Base-by-base conservation (phyloP, 768 basidiomycete genomes). In the Suillus placidus region DNA sequence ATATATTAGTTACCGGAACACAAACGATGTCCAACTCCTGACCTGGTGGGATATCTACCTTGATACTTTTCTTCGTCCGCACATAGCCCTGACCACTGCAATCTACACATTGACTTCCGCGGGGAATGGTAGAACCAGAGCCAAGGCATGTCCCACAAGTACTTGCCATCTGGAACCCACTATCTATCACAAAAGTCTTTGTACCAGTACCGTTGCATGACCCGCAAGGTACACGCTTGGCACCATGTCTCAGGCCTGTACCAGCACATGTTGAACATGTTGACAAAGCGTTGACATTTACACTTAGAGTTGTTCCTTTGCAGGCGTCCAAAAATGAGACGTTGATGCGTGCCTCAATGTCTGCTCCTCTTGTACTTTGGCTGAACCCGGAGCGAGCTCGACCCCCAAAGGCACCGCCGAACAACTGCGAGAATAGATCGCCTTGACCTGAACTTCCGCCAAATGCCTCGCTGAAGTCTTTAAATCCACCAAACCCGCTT, bases 141-240 rank as follows among this genome's bases (percentile, higher is more conserved):
- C 97, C 97, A 20, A 85, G 82, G 78, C 97, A 99, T 34, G 85
- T 74, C 62, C 83, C 82, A 79, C 97, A 99, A 37, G 94, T 95
- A 67, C 89, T 93, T 30, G 95, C 89, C 94, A 99, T 96, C 75
- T 95, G 93, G 87, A 99, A 99, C 20, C 97, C 97, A 75, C 85
- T 90, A 73, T 94, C 89, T 72, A 99, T 86, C 62, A 94, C 89
- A 77, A 93, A 98, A 20, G 95, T 93, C 76, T 89, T 87, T 42
- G 90, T 88, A 54, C 97, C 97, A 30, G 92, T 84, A 64, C 97
- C 97, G 65, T 88, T 84, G 78, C 97, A 99, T 42, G 89, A 79
- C 60, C 80, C 73, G 79, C 97, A 99, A 35, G 88, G 86, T 60
- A 86, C 83, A 70, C 92, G 85, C 79, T 95, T 92, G 42, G 92